phyloP scores from a whole-genome alignment of 139 green algal species.

The Chlorella sp. region DNA sequence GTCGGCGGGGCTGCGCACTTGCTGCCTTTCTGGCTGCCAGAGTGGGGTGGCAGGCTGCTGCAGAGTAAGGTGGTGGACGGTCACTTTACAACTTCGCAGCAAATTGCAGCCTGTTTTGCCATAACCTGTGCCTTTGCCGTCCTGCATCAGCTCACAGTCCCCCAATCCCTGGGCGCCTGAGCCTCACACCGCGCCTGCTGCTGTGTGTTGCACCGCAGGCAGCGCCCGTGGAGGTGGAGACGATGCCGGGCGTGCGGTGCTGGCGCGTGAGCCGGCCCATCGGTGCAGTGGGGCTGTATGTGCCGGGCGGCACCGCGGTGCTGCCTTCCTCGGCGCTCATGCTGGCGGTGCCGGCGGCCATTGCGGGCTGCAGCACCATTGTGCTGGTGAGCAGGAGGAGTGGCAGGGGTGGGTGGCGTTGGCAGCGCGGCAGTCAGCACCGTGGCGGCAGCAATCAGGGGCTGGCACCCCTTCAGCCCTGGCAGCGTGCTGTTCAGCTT shows the following conservation, averaged over 20 bases:
- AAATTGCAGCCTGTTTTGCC: too few relatives aligned
- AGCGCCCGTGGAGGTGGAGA: constrained; percentile 78
- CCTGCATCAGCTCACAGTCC: background rate
- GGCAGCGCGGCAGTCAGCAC: too few relatives aligned
- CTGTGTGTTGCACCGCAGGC: constrained; percentile 69
- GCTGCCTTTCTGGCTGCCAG: background rate
- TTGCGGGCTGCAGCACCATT: constrained; percentile 92
- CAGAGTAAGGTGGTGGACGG: background rate
- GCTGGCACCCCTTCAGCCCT: too few relatives aligned
- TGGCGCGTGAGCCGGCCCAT: constrained; percentile 73
- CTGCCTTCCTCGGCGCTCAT: constrained; percentile 96
- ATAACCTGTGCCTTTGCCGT: too few relatives aligned
- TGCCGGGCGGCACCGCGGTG: constrained; percentile 96
- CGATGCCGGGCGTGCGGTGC: constrained; percentile 96
- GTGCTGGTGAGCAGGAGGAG: constrained; percentile 80
- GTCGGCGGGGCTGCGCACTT: background rate
- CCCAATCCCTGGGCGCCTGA: background rate
- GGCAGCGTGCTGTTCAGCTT: too few relatives aligned
- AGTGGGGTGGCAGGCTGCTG: background rate
- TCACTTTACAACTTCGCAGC: too few relatives aligned
- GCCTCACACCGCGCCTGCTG: background rate
- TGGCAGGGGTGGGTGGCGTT: too few relatives aligned
- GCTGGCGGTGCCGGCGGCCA: constrained; percentile 90
- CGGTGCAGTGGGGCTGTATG: constrained; percentile 92
- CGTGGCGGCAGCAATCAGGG: too few relatives aligned